Conservation (phyloP, 345 rosid species). For the Salix dunnii region DNA sequence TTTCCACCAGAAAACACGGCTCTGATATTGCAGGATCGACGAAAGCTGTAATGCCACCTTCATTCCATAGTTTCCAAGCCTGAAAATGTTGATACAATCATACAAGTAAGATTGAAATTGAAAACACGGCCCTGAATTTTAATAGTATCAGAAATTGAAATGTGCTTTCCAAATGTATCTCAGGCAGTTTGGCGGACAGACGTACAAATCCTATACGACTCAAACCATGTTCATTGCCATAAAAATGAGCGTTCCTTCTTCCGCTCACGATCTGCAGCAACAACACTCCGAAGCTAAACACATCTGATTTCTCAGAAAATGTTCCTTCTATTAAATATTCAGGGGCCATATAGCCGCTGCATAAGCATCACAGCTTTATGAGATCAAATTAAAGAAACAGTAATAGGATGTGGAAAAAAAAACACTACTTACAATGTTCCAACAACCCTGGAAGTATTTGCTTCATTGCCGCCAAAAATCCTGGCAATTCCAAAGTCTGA, state of each 20-base stretch:
- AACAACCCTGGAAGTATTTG: conserved; percentile 19
- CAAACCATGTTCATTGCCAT: conserved; percentile 12
- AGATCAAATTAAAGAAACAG: neutral
- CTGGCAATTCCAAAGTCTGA: conserved; percentile 39
- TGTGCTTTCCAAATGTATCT: neutral
- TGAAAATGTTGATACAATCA: neutral
- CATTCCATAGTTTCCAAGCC: conserved; percentile 30
- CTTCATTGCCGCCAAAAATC: conserved; percentile 24
- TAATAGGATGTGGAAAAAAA: neutral
- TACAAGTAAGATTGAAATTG: neutral
- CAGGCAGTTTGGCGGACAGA: neutral
- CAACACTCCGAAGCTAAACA: neutral
- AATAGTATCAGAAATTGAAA: too few species aligned
- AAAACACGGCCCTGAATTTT: too few species aligned
- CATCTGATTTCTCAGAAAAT: conserved; percentile 37
- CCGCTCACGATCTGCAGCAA: conserved; percentile 37
- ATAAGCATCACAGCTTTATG: neutral
- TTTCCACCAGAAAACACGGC: neutral
- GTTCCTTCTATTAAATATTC: conserved; percentile 45
- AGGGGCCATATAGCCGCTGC: conserved; percentile 50
- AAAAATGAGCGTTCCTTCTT: conserved; percentile 28
- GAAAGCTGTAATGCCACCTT: neutral
- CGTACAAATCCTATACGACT: conserved; percentile 34
- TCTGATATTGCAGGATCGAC: neutral
- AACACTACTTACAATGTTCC: conserved; percentile 31